Conservation (phyloP, 2,329 filamentous ascomycete genomes). For the Beauveria sp. region DNA sequence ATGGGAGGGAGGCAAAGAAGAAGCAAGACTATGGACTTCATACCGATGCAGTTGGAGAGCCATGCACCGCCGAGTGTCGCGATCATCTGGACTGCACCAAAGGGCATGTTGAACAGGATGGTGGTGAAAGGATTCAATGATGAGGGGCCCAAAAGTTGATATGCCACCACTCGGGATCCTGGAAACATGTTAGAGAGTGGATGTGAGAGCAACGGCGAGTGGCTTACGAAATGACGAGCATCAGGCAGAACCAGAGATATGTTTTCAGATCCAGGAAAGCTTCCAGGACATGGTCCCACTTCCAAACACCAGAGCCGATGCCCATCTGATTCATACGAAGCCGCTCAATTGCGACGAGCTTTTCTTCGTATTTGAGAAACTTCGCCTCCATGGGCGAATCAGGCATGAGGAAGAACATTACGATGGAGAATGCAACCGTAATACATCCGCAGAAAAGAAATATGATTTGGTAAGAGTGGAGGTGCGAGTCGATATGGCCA, state of each 20-base stretch:
- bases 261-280: slow-evolving; percentile 28
- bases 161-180: slow-evolving; percentile 46
- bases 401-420: slow-evolving; percentile 50
- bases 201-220: not conserved
- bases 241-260: slow-evolving; percentile 31
- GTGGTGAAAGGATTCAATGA: slow-evolving; percentile 49
- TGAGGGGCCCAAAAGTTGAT: slow-evolving; percentile 48
- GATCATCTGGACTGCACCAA: slow-evolving; percentile 51
- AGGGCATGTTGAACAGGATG: slow-evolving; percentile 51
- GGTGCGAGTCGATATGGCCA: slow-evolving; percentile 22
- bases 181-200: not conserved
- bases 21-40: slow-evolving; percentile 47
- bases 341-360: slow-evolving; percentile 49
- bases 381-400: slow-evolving; percentile 53
- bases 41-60: slow-evolving; percentile 44
- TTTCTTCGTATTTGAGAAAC: slow-evolving; percentile 47
- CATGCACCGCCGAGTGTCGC: slow-evolving; percentile 51
- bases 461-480: slow-evolving; percentile 32
- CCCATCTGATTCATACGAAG: slow-evolving; percentile 40
- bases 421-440: slow-evolving; percentile 37
- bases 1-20: slow-evolving; percentile 50
- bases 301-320: slow-evolving; percentile 26
- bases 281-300: slow-evolving; percentile 30
- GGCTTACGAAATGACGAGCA: slow-evolving; percentile 41
- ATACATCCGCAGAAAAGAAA: slow-evolving; percentile 28